Conservation (phyloP, 1,284 basidiomycete species). For the Leccinum angustisporum region DNA sequence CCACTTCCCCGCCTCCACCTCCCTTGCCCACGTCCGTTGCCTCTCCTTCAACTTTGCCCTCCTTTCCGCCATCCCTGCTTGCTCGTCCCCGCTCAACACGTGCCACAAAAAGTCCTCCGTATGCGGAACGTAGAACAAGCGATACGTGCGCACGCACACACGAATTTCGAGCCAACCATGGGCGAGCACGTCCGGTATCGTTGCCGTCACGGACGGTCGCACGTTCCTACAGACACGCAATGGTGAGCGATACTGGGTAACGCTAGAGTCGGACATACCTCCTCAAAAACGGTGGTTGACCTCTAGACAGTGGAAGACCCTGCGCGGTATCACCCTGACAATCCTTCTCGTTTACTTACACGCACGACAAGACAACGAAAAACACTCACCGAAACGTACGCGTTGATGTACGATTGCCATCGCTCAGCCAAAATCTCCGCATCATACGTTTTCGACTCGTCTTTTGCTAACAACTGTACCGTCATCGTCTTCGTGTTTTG, state of each 20-base stretch:
- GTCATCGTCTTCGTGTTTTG: slow-evolving; percentile 71
- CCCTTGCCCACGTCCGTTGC: slow-evolving; percentile 17
- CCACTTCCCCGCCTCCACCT: slow-evolving; percentile 21
- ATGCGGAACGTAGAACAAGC: slow-evolving; percentile 77
- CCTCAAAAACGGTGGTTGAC: slow-evolving; percentile 73
- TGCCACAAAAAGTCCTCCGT: slow-evolving; percentile 67
- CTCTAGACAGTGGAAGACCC: slow-evolving; percentile 48
- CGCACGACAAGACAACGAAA: neutral
- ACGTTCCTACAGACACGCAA: slow-evolving; percentile 42
- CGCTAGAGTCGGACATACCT: slow-evolving; percentile 46
- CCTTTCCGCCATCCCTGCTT: neutral
- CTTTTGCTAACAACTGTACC: slow-evolving; percentile 86
- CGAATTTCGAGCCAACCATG: slow-evolving; percentile 75
- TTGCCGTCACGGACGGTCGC: slow-evolving; percentile 35
- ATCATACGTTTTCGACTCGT: slow-evolving; percentile 87
- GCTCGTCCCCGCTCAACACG: slow-evolving; percentile 13
- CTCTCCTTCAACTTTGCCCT: slow-evolving; percentile 9
- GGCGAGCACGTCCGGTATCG: slow-evolving; percentile 47
- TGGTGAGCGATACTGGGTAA: neutral
- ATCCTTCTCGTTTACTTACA: neutral
- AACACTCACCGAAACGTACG: slow-evolving; percentile 73
- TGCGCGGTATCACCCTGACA: slow-evolving; percentile 53
- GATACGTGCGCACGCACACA: slow-evolving; percentile 80
- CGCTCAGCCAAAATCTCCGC: slow-evolving; percentile 78
- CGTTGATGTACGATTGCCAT: slow-evolving; percentile 90